Conservation (phyloP, 352 stramenopile genomes). For the Thraustochytrium striatum region DNA sequence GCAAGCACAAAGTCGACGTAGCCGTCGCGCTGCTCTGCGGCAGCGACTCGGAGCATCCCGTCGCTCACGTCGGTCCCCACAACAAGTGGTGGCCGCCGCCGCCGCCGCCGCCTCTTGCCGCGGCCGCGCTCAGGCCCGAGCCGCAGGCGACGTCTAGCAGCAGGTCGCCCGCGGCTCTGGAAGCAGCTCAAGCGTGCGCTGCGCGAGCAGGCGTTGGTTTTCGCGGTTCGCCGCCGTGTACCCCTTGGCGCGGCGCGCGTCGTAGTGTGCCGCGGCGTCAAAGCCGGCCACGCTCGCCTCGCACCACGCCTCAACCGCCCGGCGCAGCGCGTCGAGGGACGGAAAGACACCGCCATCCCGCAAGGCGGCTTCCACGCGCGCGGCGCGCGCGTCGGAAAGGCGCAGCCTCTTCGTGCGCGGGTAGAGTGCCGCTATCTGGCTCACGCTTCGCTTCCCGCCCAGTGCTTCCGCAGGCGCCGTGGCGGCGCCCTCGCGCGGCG, state of each 20-base stretch:
- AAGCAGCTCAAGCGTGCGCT: neutral
- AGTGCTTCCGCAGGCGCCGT: too few species aligned
- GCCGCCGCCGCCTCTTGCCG: neutral
- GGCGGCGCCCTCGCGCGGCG: too few species aligned
- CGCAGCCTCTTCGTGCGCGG: too few species aligned
- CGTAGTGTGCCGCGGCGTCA: too few species aligned
- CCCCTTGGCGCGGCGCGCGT: neutral
- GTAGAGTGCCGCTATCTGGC: too few species aligned
- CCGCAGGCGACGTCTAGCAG: conserved; percentile 30
- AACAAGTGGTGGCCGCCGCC: neutral
- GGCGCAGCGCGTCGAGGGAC: too few species aligned
- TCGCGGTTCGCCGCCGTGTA: conserved; percentile 6
- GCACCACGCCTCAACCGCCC: too few species aligned
- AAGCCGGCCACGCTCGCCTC: too few species aligned
- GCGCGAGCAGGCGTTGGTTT: neutral
- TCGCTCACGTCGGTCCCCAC: neutral
- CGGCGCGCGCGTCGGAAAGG: too few species aligned
- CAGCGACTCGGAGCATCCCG: neutral
- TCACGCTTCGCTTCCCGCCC: too few species aligned
- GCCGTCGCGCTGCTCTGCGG: neutral
- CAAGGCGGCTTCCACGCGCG: too few species aligned
- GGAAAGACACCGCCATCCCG: too few species aligned
- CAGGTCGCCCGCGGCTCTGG: neutral
- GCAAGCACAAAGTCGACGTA: conserved; percentile 8
- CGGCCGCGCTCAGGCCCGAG: conserved; percentile 8